phyloP scores from a whole-genome alignment of 176 grass and related monocot species.

The Oryza officinalis region DNA sequence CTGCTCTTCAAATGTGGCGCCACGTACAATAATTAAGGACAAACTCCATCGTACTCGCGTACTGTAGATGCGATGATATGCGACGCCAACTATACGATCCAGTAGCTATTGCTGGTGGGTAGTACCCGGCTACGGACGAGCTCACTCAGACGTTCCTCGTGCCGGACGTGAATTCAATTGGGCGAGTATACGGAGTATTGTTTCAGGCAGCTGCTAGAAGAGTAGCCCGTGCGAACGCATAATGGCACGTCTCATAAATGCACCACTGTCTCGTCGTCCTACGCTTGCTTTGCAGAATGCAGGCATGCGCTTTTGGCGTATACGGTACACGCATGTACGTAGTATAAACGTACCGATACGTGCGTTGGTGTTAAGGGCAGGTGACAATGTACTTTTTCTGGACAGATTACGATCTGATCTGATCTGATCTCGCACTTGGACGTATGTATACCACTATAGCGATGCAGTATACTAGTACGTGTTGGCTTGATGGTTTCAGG shows the following conservation, averaged over 20 bases:
- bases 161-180: conserved; percentile 28
- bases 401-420: neutral
- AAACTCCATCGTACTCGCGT: neutral
- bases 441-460: too few relatives aligned
- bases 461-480: too few relatives aligned
- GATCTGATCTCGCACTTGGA: neutral
- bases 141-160: conserved; percentile 29
- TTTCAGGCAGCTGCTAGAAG: too few relatives aligned
- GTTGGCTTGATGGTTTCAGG: too few relatives aligned
- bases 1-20: too few relatives aligned
- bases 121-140: neutral
- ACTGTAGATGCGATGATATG: neutral
- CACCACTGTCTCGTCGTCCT: neutral
- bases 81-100: neutral
- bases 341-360: neutral
- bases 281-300: neutral
- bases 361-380: neutral
- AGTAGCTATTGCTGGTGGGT: neutral
- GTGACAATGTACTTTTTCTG: neutral
- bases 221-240: neutral
- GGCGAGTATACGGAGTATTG: neutral
- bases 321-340: neutral
- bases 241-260: conserved; percentile 26
- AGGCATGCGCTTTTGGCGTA: neutral
- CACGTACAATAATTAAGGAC: neutral